phyloP scores from a whole-genome alignment of 495 filamentous ascomycete species.

The Cladorrhinum samala region DNA sequence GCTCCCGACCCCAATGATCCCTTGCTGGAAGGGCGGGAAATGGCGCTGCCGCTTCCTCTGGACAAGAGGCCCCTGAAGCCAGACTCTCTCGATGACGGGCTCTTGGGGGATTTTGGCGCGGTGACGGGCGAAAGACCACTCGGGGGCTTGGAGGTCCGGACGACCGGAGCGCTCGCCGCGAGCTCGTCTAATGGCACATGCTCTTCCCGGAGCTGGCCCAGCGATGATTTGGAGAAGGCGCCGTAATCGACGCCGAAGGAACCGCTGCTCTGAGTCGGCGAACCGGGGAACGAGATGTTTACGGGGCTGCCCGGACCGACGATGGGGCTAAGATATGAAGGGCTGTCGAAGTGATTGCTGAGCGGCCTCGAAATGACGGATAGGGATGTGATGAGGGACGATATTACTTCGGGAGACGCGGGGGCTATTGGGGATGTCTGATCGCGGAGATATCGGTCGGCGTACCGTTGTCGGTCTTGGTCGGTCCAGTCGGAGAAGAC shows the following conservation, averaged over 20 bases:
- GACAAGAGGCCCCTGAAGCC: slow-evolving; percentile 40
- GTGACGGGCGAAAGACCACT: slow-evolving; percentile 65
- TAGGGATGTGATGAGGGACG: slow-evolving; percentile 85
- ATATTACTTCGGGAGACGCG: slow-evolving; percentile 88
- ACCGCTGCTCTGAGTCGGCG: slow-evolving; percentile 35
- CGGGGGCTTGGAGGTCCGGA: slow-evolving; percentile 79
- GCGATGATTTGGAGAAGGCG: slow-evolving; percentile 43
- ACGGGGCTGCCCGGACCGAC: slow-evolving; percentile 28
- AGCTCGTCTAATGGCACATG: slow-evolving; percentile 52
- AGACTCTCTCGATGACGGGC: slow-evolving; percentile 35
- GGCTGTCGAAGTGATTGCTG: slow-evolving; percentile 62
- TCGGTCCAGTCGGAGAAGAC: slow-evolving; percentile 26
- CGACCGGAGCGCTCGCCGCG: slow-evolving; percentile 72
- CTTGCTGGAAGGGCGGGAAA: slow-evolving; percentile 47
- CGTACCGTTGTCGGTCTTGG: slow-evolving; percentile 23
- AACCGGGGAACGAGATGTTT: slow-evolving; percentile 43
- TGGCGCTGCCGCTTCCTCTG: slow-evolving; percentile 33
- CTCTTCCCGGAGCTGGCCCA: slow-evolving; percentile 50
- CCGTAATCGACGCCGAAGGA: slow-evolving; percentile 71
- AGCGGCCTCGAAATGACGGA: slow-evolving; percentile 76
- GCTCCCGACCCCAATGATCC: slow-evolving; percentile 45
- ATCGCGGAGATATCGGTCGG: slow-evolving; percentile 25
- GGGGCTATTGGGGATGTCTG: slow-evolving; percentile 34
- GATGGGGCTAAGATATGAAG: slow-evolving; percentile 23
- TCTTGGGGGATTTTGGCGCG: slow-evolving; percentile 50